Evolutionary conservation across 2,329 filamentous ascomycete species (phyloP), one percentile per base, ranked within the genome.

Genomic region (Penicillium occitanis): DNA sequence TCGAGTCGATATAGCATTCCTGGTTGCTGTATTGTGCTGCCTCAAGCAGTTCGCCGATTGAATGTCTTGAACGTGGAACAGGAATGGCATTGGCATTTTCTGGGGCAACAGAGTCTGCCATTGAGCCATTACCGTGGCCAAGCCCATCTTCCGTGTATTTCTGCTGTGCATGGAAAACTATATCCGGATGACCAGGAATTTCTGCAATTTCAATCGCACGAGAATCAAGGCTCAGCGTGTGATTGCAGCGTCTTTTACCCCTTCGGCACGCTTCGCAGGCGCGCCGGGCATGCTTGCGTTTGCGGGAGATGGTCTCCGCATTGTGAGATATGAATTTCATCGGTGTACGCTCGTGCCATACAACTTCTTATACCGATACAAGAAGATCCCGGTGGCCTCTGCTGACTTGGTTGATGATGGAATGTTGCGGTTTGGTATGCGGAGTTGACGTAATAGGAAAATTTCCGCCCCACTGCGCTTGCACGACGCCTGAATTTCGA

Each of bases 251-350:
- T 28, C 62, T 64, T 35, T 57, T 64, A 19, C 53, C 37, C 25
- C 51, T 58, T 35, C 40, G 51, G 5, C 62, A 64, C 19, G 25
- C 10, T 25, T 64, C 62, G 13, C 62, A 64, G 35, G 37, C 51
- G 30, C 42, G 62, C 17, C 37, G 51, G 4, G 51, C 17, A 13
- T 58, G 62, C 10, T 57, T 57, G 13, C 42, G 62, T 58, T 58
- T 64, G 50, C 40, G 50, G 30, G 37, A 17, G 1, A 57, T 50
- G 5, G 50, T 57, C n/a, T 55, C 62, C 30, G 62, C 51, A 35
- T 58, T 58, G 19, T 46, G 25, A 3, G 62, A 14, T 37, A 48
- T 46, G 13, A 64, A 33, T 25, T 58, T 64, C 62, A 64, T 64
- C 17, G 14, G 22, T 7, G 5, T 5, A 17, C 28, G 1, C 30